Evolutionary conservation across 2,329 filamentous ascomycete genomes (phyloP), one percentile per base, ranked within the genome.

Genomic region (Xenoacremonium recifei): DNA sequence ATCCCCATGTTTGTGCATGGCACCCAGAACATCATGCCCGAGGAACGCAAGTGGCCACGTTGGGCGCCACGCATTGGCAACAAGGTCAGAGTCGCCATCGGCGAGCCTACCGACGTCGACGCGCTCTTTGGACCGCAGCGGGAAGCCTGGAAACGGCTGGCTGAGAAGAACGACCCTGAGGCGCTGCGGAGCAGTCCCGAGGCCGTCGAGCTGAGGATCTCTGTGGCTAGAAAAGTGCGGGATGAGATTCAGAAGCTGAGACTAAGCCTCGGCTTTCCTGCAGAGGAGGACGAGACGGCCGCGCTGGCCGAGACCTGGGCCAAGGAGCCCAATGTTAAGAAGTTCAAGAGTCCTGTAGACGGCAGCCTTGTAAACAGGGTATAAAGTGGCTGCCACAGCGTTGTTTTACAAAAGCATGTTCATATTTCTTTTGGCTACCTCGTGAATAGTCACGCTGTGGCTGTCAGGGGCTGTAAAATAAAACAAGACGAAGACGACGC

Each of bases 1-100:
- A 79, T 99, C 25, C 90, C 93, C 32, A 92, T 99, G 68, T 99
- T 95, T 74, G 85, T 97, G 37, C 89, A 96, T 58, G 93, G 93
- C 20, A 87, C 87, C 13, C 87, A 96, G 61, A 70, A 85, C 45
- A 75, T 96, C 53, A 96, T 97, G 92, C 79, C 88, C 57, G 92
- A 97, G 66, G 77, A 83, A 44, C 79, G 93, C 34, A 69, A 67
- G 3, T 96, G 84, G 55, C 93, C 92, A 1, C 81, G 89, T 11
- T 93, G 89, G 58, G 55, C 95, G 12, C 93, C 93, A 1, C 79
- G 92, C 3, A 68, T 82, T 10, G 82, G 85, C 38, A 85, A 88
- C 53, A 76, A 75, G 6, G 73, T 96, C 37, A 79, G 74, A 35
- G 73, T 96, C 37, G 84, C 82, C 2, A 91, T 96, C 63, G 93